Base-by-base conservation (phyloP, 352 stramenopile genomes). In the Phytopythium sindhum region DNA sequence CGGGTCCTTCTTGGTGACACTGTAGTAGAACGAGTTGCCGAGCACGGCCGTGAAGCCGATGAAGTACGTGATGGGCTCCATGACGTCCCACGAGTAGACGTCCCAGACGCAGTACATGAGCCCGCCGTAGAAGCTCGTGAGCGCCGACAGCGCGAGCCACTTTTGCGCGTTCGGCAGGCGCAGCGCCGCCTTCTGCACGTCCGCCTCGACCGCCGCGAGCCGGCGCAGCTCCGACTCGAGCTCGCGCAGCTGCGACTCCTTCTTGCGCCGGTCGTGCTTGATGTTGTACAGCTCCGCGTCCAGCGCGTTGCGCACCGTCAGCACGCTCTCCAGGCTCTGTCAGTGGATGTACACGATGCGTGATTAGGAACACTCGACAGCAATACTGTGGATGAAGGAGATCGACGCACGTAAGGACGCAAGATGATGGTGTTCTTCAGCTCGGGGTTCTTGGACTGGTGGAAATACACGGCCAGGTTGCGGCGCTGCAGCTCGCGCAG, bases 61-160 rank as follows among this genome's bases (percentile, higher is more conserved):
- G 66, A 95, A 95, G 71, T 96, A 96, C 67, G 87, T 93, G 62
- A 96, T 93, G 24, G 87, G 87, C 67, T 96, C 87, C 87, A 96
- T 96, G 55, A 96, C 80, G 63, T 96, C 87, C 87, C 87, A 96
- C 57, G 85, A 94, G 64, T 94, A 94, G 35, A 94, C 85, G 42
- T 94, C 80, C 85, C 85, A 94, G 50, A 94, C 85, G 26, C 78
- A 78, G 70, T 92, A 94, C 80, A 90, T 90, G 50, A 92, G 68
- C 26, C 69, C 65, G 23, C 80, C 76, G 69, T 93, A 93, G 66
- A 93, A 84, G 14, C 70, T 68, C 26, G 81, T 85, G 64, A 93
- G 73, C 4, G 77, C 77, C 26, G 77, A 81, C 31, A 90, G 69
- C 28, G 67, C 79, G 29, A 86, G 56, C 80, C 83, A 93, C 60